Evolutionary conservation across 2,329 filamentous ascomycete genomes (phyloP).

Genomic region (Fusarium sp.): DNA sequence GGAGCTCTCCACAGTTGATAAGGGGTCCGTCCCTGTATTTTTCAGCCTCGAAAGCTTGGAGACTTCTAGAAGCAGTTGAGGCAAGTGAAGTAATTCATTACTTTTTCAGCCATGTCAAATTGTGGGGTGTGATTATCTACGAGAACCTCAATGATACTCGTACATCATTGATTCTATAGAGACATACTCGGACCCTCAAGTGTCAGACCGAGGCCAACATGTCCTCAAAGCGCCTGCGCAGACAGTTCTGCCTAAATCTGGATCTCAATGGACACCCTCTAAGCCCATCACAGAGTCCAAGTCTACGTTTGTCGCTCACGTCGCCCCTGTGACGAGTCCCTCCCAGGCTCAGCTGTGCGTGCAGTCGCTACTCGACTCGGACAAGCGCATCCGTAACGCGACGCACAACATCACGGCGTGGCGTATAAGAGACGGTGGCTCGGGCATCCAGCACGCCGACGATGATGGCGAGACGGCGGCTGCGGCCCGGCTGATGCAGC

Average conservation of each 20-base stretch:
- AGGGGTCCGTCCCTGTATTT: neutral
- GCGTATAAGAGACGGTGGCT: constrained; percentile 71
- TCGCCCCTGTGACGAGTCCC: constrained; percentile 75
- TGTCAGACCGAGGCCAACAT: constrained; percentile 8
- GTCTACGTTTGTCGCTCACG: constrained; percentile 87
- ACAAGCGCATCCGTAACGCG: constrained; percentile 69
- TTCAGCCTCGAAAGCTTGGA: constrained; percentile 4
- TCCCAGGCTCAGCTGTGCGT: constrained; percentile 78
- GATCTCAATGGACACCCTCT: constrained; percentile 76
- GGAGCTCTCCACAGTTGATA: neutral
- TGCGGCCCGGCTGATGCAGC: constrained; percentile 83
- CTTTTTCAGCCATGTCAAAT: neutral
- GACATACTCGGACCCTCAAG: constrained; percentile 1
- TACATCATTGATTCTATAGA: neutral
- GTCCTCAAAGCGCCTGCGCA: constrained; percentile 24
- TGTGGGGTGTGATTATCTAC: neutral
- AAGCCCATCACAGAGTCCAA: constrained; percentile 82
- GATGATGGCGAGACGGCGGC: constrained; percentile 97
- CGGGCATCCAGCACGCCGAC: constrained; percentile 86
- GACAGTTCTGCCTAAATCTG: constrained; percentile 29
- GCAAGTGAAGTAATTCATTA: neutral
- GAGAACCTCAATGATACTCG: constrained; percentile 1
- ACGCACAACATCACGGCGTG: constrained; percentile 37
- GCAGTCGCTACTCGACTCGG: constrained; percentile 80
- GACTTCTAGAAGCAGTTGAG: constrained; percentile 5